These are phyloP conservation scores for Phytophthora capsici DNA, from an alignment of 352 stramenopile genomes.

Conservation along the genomic window DNA sequence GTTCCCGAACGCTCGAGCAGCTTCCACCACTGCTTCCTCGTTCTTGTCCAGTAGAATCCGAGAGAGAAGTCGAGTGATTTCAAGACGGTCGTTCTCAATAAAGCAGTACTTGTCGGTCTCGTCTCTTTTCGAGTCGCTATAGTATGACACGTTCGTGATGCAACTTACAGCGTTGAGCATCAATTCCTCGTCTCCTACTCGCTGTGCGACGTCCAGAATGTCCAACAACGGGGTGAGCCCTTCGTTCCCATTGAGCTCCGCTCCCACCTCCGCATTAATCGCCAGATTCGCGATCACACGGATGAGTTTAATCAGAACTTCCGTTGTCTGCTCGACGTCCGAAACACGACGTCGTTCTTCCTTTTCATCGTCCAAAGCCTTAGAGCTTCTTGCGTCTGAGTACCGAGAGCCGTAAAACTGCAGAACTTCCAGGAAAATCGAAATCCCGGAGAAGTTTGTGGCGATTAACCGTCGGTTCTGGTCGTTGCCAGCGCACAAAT, in stretches of 20 bases:
- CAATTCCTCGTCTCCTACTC: conserved; percentile 72
- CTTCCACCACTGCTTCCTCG: conserved; percentile 86
- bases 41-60: conserved; percentile 74
- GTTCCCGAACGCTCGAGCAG: conserved; percentile 85
- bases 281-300: conserved; percentile 82
- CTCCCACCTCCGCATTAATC: conserved; percentile 76
- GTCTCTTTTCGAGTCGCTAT: conserved; percentile 13
- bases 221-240: conserved; percentile 49
- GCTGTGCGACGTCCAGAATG: conserved; percentile 47
- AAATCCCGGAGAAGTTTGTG: conserved; percentile 35
- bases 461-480: conserved; percentile 65
- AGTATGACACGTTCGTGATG: conserved; percentile 91
- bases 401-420: conserved; percentile 58
- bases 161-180: conserved; percentile 90
- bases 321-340: conserved; percentile 37
- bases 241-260: conserved; percentile 43
- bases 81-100: conserved; percentile 51
- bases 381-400: conserved; percentile 1
- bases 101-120: conserved; percentile 32
- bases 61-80: conserved; percentile 46
- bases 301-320: conserved; percentile 86
- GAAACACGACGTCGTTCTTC: conserved; percentile 14
- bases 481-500: conserved; percentile 89
- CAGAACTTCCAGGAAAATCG: conserved; percentile 49
- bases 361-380: conserved; percentile 2